Percentiles rank a stretch among this genome's conserved stretches.
These are phyloP conservation scores for Microbotryum intermedium DNA, from an alignment of 1,284 basidiomycete species.

Conservation along the genomic window DNA sequence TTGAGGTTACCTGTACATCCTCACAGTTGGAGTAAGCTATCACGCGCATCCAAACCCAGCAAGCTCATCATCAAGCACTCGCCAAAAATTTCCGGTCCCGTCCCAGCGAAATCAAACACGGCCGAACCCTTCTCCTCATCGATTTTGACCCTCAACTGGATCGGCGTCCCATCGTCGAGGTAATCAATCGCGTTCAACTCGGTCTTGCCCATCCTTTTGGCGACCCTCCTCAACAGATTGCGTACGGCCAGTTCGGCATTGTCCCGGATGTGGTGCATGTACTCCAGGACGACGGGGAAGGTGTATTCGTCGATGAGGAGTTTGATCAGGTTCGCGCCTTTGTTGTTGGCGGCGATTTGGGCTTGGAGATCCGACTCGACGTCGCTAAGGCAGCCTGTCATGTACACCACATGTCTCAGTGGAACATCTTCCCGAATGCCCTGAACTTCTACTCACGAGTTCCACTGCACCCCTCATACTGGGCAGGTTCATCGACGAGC, in stretches of 20 bases:
- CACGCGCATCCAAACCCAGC: too few species aligned
- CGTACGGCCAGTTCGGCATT: conserved; percentile 88
- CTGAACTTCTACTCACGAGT: not conserved
- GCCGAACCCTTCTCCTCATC: conserved; percentile 68
- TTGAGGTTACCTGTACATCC: conserved; percentile 60
- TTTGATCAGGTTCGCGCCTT: conserved; percentile 42
- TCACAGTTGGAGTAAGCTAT: not conserved
- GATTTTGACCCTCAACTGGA: conserved; percentile 71
- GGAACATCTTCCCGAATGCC: too few species aligned
- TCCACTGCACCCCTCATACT: conserved; percentile 60
- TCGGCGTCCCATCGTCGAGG: conserved; percentile 82
- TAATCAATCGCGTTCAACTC: conserved; percentile 64
- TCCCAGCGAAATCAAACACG: conserved; percentile 76
- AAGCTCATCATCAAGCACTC: not conserved
- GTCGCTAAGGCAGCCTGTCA: conserved; percentile 52
- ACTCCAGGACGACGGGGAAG: conserved; percentile 76
- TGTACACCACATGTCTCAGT: conserved; percentile 31
- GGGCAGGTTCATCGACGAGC: conserved; percentile 76
- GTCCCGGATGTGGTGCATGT: conserved; percentile 80
- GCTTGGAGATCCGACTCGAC: conserved; percentile 89
- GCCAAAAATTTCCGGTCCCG: conserved; percentile 35
- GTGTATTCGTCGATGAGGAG: conserved; percentile 78
- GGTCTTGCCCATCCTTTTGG: conserved; percentile 47
- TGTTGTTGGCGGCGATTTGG: conserved; percentile 93
- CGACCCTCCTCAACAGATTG: conserved; percentile 70